Conservation (phyloP, 306 rosid genomes). For the Calophaca sinica region DNA sequence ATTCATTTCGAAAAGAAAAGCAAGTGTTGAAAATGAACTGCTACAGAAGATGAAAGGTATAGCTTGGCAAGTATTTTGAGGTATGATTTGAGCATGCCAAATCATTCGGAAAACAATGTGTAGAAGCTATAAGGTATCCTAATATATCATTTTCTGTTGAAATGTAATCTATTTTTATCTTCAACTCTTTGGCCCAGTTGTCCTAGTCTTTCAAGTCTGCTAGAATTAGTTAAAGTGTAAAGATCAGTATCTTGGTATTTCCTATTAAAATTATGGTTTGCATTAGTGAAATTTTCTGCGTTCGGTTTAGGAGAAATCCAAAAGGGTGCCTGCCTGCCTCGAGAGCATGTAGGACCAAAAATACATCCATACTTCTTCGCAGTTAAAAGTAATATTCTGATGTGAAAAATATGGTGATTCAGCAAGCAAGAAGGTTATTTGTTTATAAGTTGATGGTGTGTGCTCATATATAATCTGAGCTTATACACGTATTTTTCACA, state of each 20-base stretch:
- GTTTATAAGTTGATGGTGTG: not conserved
- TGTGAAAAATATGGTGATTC: not conserved
- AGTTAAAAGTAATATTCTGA: not conserved
- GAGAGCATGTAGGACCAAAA: not conserved
- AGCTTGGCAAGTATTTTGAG: slow-evolving; percentile 20
- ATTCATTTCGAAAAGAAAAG: slow-evolving; percentile 14
- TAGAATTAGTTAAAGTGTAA: not conserved
- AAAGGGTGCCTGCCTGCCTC: not conserved
- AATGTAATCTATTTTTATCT: not conserved
- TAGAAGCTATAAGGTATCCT: not conserved
- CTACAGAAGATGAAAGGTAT: slow-evolving; percentile 23
- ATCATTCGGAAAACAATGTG: slow-evolving; percentile 27
- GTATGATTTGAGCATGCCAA: slow-evolving; percentile 34
- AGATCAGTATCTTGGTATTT: slow-evolving; percentile 10
- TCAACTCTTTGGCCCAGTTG: not conserved
- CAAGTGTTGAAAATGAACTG: slow-evolving; percentile 28
- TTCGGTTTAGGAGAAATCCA: not conserved
- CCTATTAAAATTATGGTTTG: not conserved
- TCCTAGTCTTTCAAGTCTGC: not conserved
- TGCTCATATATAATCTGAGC: not conserved
- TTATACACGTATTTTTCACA: not conserved
- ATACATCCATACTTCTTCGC: not conserved
- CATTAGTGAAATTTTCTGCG: not conserved
- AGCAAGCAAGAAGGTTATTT: not conserved
- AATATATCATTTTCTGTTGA: not conserved